These are phyloP conservation scores for Dacryopinax spathularia DNA, from an alignment of 768 basidiomycete genomes.

Conservation along the genomic window DNA sequence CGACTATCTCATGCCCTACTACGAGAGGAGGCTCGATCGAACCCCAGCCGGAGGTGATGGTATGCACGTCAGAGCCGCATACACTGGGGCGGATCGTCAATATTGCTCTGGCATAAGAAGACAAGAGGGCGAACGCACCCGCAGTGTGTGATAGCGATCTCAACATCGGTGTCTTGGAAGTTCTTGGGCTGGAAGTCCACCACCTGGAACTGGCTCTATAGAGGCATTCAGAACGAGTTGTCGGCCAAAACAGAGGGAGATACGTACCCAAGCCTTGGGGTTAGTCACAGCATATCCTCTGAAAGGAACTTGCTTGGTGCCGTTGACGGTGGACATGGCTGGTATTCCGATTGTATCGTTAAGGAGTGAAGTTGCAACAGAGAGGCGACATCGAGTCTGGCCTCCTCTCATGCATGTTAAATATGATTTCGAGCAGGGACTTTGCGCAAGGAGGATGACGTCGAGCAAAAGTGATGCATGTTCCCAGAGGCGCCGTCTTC, in stretches of 20 bases:
- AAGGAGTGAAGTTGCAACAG: neutral
- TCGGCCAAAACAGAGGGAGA: neutral
- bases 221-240: neutral
- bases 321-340: too few species aligned
- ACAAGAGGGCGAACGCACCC: slow-evolving; percentile 8
- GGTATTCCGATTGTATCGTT: neutral
- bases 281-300: slow-evolving; percentile 14
- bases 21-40: slow-evolving; percentile 11
- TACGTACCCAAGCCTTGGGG: slow-evolving; percentile 3
- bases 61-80: slow-evolving; percentile 8
- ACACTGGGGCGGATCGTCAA: neutral
- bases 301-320: slow-evolving; percentile 4
- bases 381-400: too few species aligned
- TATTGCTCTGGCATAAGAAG: neutral
- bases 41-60: slow-evolving; percentile 29
- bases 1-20: slow-evolving; percentile 39
- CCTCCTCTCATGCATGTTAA: too few species aligned
- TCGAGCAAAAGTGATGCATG: too few species aligned
- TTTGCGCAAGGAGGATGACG: too few species aligned
- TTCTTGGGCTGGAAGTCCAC: slow-evolving; percentile 38
- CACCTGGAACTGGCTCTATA: slow-evolving; percentile 12
- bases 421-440: too few species aligned
- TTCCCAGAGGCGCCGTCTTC: too few species aligned
- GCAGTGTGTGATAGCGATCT: slow-evolving; percentile 38
- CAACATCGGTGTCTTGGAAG: slow-evolving; percentile 40